Conservation (phyloP, 1,284 basidiomycete species). For the Abortiporus biennis region DNA sequence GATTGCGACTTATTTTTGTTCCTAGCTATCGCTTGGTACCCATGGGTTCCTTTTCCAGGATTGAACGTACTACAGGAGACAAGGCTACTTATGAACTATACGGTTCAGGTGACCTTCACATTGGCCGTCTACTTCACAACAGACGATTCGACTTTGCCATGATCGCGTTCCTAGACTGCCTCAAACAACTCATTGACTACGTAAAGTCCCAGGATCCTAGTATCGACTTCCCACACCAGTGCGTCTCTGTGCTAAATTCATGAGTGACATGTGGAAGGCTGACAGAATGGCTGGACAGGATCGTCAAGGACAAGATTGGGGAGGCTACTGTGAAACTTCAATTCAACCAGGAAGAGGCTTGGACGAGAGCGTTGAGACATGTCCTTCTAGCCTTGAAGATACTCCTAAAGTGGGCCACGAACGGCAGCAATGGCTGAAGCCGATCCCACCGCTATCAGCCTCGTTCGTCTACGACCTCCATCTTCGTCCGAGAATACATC, state of each 20-base stretch:
- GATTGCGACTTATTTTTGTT: constrained; percentile 11
- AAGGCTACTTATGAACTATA: constrained; percentile 86
- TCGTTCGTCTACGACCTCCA: too few species aligned
- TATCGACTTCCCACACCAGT: constrained; percentile 84
- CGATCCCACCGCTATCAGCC: too few species aligned
- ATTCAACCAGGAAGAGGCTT: constrained; percentile 91
- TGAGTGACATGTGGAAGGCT: constrained; percentile 8
- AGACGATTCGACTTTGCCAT: constrained; percentile 94
- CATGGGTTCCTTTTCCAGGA: constrained; percentile 89
- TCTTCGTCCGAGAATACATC: too few species aligned
- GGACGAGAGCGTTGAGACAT: constrained; percentile 91
- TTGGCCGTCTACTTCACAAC: constrained; percentile 87
- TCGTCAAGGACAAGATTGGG: constrained; percentile 92
- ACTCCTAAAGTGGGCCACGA: constrained; percentile 79
- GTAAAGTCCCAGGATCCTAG: constrained; percentile 67
- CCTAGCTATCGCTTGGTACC: constrained; percentile 82
- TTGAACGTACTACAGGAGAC: constrained; percentile 79
- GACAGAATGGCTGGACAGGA: constrained; percentile 39
- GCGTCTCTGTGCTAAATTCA: constrained; percentile 27
- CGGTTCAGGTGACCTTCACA: constrained; percentile 85
- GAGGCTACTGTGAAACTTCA: constrained; percentile 92
- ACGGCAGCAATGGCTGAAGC: constrained; percentile 58
- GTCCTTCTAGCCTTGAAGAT: constrained; percentile 88
- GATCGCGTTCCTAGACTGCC: constrained; percentile 92
- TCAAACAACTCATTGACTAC: constrained; percentile 86